Base-by-base conservation (phyloP, 257 asterid species). In the Ilex aquifolium region DNA sequence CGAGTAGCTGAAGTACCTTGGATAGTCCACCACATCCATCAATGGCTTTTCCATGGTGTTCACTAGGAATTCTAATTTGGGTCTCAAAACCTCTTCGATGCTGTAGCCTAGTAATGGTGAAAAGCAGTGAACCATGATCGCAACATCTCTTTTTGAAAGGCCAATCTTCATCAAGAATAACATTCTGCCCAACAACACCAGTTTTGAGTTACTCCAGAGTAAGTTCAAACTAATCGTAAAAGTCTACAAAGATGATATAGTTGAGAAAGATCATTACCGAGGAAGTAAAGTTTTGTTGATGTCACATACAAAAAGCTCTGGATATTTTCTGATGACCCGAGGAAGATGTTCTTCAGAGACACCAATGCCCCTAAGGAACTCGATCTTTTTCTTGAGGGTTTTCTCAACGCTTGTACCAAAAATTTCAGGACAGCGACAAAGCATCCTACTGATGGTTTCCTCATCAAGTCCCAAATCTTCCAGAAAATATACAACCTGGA, bases 1-100 rank as follows among this genome's bases (percentile, higher is more conserved):
- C 8, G 99, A 89, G 86, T 92, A 89, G 82, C 97, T 89, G 75
- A 92, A 87, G 68, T 89, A 92, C 71, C 99, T 83, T 3, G 99
- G 99, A 70, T 92, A 92, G 17, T 76, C 96, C 1, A 89, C 94
- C 67, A 90, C 85, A 1, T 85, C 90, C 0, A 75, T 77, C 32
- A 85, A 53, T 31, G 96, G 88, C 83, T 57, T 87, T 64, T 46
- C 76, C 99, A 92, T 92, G 58, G 83, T 77, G 44, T 81, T 61
- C 56, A 76, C 73, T 51, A 92, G 74, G 71, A 92, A 92, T 73
- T 89, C 86, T 54, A 87, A 15, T 70, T 92, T 92, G 0, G 99
- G 99, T 64, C 74, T 83, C 86, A 87, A 69, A 48, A 88, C 95
- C 68, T 82, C 76, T 32, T 86, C 92, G 5, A 89, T 72, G 69